Conservation (phyloP, 1,139 yeast genomes). For the Diutina ranongensis region DNA sequence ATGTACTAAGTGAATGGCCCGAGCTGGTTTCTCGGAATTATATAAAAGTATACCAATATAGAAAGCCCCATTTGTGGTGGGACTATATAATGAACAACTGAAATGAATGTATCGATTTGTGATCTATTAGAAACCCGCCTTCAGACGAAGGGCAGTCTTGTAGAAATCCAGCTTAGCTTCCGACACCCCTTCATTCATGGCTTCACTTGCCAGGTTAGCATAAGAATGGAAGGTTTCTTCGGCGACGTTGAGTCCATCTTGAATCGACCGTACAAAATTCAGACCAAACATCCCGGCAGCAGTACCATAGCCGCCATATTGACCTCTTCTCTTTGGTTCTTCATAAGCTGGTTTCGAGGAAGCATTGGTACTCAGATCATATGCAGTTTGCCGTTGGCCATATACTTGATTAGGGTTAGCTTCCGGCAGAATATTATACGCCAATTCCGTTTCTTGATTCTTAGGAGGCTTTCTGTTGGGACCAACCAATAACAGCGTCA, state of each 20-base stretch:
- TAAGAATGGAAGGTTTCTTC: slow-evolving; percentile 49
- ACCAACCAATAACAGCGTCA: slow-evolving; percentile 49
- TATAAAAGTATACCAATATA: neutral
- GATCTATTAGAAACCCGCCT: slow-evolving; percentile 48
- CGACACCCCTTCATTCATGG: slow-evolving; percentile 40
- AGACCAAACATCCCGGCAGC: slow-evolving; percentile 21
- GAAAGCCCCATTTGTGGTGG: neutral
- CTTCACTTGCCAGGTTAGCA: slow-evolving; percentile 43
- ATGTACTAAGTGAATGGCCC: slow-evolving; percentile 3
- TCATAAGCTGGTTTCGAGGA: slow-evolving; percentile 28
- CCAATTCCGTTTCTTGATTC: slow-evolving; percentile 43
- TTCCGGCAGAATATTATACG: slow-evolving; percentile 41
- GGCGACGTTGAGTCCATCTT: slow-evolving; percentile 39
- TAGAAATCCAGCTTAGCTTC: slow-evolving; percentile 40
- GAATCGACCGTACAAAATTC: slow-evolving; percentile 37
- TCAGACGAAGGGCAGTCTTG: slow-evolving; percentile 39
- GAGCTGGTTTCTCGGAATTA: neutral
- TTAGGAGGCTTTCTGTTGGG: slow-evolving; percentile 44
- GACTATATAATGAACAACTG: neutral
- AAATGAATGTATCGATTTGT: no score
- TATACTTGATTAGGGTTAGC: slow-evolving; percentile 29
- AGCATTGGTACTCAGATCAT: slow-evolving; percentile 8
- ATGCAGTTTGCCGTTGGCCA: slow-evolving; percentile 12
- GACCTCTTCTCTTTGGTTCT: slow-evolving; percentile 35
- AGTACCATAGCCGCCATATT: slow-evolving; percentile 10